phyloP scores from a whole-genome alignment of 148 eudicot species.

The Diospyros kaki region DNA sequence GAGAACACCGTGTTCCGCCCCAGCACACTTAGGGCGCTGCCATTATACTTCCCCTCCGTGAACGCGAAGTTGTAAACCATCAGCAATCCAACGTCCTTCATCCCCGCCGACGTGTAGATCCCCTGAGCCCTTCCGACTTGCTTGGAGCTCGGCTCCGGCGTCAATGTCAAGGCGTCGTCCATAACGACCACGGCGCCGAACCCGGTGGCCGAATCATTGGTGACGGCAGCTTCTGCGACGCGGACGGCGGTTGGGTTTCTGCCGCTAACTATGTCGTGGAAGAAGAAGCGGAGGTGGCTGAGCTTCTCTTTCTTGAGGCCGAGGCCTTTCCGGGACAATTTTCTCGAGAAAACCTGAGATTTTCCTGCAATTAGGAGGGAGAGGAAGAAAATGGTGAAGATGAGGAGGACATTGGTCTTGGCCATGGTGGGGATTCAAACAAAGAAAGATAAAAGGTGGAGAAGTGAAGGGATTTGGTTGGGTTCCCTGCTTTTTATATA shows the following conservation, averaged over 20 bases:
- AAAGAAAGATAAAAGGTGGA: neutral
- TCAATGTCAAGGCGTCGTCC: slow-evolving; percentile 17
- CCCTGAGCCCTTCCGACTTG: slow-evolving; percentile 30
- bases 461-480: too few relatives aligned
- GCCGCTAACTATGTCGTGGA: slow-evolving; percentile 40
- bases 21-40: slow-evolving; percentile 20
- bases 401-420: slow-evolving; percentile 2
- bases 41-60: slow-evolving; percentile 25
- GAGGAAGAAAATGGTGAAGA: slow-evolving; percentile 14
- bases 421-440: slow-evolving; percentile 11
- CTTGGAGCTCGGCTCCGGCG: slow-evolving; percentile 13
- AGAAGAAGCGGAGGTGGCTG: slow-evolving; percentile 44
- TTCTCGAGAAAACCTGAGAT: slow-evolving; percentile 26
- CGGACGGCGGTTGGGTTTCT: slow-evolving; percentile 26
- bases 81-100: slow-evolving; percentile 11
- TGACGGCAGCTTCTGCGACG: slow-evolving; percentile 19
- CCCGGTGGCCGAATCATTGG: slow-evolving; percentile 3
- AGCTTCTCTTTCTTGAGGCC: slow-evolving; percentile 32
- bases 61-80: slow-evolving; percentile 26
- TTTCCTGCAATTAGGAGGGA: neutral
- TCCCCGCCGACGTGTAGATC: slow-evolving; percentile 17
- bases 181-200: slow-evolving; percentile 17
- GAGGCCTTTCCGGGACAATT: slow-evolving; percentile 13
- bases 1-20: slow-evolving; percentile 21
- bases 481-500: too few relatives aligned